Base-by-base conservation (phyloP, 345 rosid species). In the Odontarrhena argentea region DNA sequence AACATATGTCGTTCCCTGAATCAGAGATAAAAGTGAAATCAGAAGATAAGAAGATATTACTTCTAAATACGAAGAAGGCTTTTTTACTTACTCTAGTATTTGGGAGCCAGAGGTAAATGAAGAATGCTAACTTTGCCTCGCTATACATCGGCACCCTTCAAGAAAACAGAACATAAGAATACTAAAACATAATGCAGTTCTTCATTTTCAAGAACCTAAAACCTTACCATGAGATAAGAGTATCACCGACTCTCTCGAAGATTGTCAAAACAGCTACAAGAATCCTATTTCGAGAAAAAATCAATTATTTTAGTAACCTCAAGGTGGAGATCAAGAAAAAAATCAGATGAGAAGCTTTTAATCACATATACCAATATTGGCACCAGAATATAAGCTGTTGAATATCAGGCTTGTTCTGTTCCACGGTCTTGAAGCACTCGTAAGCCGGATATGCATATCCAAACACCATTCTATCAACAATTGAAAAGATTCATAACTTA, bases 381-480 rank as follows among this genome's bases (percentile, higher is more conserved):
- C 96, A 90, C 96, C 96, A 86, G 69, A 88, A 86, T 11, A 71
- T 70, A 32, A 87, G 85, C 15, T 85, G 81, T 63, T 74, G 78
- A 56, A 70, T 73, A 49, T 80, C 86, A 35, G 80, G 81, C 53
- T 63, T 70, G 46, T 74, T 82, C 55, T 79, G 80, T 81, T 88
- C 91, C 9, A 81, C 84, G 0, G 68, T 70, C 62, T 90, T 93
- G 32, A 75, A 83, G 32, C 98, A 93, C 43, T 87, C 80, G 34
- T 84, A 87, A 18, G 94, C 97, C 0, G 94, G 97, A 65, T 87
- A 90, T 11, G 84, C 90, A 52, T 93, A 87, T 8, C 94, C 96
- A 44, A 87, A 78, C 49, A 74, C 60, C 88, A 84, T 78, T 25
- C 96, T 87, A 80, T 35, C 35, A 70, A 35, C 12, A 30, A 44